Conservation (phyloP, 2,329 filamentous ascomycete genomes). For the Aspergillus pseudoglaucus region DNA sequence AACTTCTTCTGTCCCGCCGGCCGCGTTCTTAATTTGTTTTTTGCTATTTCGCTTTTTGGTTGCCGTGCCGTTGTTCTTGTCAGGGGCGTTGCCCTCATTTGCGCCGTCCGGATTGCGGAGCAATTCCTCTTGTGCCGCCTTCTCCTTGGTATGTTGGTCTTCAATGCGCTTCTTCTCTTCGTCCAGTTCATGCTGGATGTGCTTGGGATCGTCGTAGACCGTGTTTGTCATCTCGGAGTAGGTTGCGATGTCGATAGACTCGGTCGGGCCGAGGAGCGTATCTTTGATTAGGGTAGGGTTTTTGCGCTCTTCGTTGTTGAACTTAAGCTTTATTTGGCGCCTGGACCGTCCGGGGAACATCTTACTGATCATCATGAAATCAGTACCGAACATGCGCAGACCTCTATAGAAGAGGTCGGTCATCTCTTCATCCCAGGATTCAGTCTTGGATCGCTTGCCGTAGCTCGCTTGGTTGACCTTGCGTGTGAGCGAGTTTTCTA, state of each 20-base stretch:
- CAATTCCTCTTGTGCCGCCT: conserved; percentile 37
- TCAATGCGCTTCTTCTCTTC: conserved; percentile 42
- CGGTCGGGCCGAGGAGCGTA: conserved; percentile 42
- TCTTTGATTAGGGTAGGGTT: conserved; percentile 49
- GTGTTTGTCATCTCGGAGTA: conserved; percentile 43
- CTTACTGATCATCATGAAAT: conserved; percentile 58
- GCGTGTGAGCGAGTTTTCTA: conserved; percentile 41
- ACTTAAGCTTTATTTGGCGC: conserved; percentile 60
- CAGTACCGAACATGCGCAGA: conserved; percentile 57
- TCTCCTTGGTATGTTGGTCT: conserved; percentile 41
- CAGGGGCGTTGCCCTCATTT: conserved; percentile 22
- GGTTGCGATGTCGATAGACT: conserved; percentile 38
- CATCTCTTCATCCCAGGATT: conserved; percentile 51
- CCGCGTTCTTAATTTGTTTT: conserved; percentile 20
- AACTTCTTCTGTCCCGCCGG: conserved; percentile 36
- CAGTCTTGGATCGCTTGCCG: conserved; percentile 46
- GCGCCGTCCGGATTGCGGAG: conserved; percentile 36
- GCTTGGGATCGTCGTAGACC: conserved; percentile 35
- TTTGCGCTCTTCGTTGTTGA: conserved; percentile 54
- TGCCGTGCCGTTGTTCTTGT: conserved; percentile 22
- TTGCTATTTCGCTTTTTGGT: conserved; percentile 27
- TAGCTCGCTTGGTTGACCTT: conserved; percentile 42
- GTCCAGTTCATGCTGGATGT: conserved; percentile 36
- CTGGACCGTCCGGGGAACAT: conserved; percentile 55
- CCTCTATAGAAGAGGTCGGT: conserved; percentile 59